Conservation (phyloP, 345 rosid genomes). For the Chamaenerion angustifolium region DNA sequence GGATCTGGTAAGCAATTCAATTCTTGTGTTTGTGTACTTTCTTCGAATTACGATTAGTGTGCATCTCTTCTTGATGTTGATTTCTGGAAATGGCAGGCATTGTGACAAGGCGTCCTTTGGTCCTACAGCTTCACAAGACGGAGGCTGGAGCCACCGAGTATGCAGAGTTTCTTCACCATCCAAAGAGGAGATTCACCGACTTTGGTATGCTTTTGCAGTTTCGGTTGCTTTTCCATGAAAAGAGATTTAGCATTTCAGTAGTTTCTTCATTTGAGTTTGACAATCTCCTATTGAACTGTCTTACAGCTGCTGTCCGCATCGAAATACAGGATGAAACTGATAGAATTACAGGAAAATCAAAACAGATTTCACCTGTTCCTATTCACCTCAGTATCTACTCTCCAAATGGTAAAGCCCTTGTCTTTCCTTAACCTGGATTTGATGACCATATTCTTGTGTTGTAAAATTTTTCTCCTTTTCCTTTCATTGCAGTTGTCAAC, state of each 20-base stretch:
- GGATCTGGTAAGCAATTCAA: constrained; percentile 60
- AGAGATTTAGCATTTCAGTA: background rate
- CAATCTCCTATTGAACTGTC: background rate
- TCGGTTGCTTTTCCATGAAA: background rate
- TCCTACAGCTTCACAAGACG: constrained; percentile 71
- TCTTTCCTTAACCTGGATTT: background rate
- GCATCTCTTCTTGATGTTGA: background rate
- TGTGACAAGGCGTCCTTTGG: constrained; percentile 86
- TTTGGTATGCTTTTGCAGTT: constrained; percentile 26
- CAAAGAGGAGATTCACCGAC: constrained; percentile 54
- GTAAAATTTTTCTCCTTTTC: background rate
- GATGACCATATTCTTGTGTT: background rate
- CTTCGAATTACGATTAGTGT: background rate
- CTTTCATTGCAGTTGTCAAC: constrained; percentile 65
- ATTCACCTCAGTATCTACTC: constrained; percentile 93
- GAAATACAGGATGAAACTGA: constrained; percentile 96
- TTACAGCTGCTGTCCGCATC: constrained; percentile 60
- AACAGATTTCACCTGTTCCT: constrained; percentile 89
- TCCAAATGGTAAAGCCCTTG: constrained; percentile 42
- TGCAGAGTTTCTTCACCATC: constrained; percentile 81
- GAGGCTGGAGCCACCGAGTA: constrained; percentile 64
- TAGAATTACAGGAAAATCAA: constrained; percentile 65
- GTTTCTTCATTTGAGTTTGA: background rate
- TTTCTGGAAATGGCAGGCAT: constrained; percentile 34
- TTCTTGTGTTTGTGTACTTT: background rate